Evolutionary conservation across 2,329 filamentous ascomycete genomes (phyloP), one percentile per base, ranked within the genome.

Genomic region (Elsinoe perseae): DNA sequence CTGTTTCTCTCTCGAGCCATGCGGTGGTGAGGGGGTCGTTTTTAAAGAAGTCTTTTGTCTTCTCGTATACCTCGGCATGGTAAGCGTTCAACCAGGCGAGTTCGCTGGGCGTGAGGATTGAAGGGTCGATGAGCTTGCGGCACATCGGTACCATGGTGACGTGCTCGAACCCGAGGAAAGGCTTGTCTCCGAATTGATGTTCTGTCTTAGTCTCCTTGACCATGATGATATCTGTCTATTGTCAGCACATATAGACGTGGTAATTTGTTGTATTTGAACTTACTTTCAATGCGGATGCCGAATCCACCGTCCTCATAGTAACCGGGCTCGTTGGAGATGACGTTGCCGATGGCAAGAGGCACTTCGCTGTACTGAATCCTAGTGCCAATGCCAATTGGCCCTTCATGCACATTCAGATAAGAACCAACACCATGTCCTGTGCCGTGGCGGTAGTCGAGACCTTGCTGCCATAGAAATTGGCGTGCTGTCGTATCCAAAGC

Each of bases 101-200:
- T 75, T 98, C 93, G 10, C 75, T 77, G 3, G 77, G 75, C 0
- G 84, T 90, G 62, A 98, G 73, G 30, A 95, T 75, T 53, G 69
- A 77, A 56, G 80, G 75, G 64, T 97, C 87, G 61, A 95, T 90
- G 61, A 98, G 75, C 60, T 89, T 96, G 59, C 84, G 82, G 73
- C 92, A 96, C 72, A 95, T 90, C 0, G 93, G 93, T 16, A 92
- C 89, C 89, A 98, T 89, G 0, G 93, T 98, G 62, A 97, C 90
- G 70, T 95, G 89, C 75, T 98, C 92, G 64, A 98, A 98, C 2
- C 91, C 90, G 32, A 97, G 77, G 73, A 88, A 98, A 1, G 91
- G 86, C 74, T 95, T 95, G 64, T 95, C 92, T 18, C 91, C 92
- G 67, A 97, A 97, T 32, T 84, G 83, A 71, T 95, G 81, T 60